Base-by-base conservation (phyloP, 371 early-diverging fungal genomes). In the Aphelidium insulamus region DNA sequence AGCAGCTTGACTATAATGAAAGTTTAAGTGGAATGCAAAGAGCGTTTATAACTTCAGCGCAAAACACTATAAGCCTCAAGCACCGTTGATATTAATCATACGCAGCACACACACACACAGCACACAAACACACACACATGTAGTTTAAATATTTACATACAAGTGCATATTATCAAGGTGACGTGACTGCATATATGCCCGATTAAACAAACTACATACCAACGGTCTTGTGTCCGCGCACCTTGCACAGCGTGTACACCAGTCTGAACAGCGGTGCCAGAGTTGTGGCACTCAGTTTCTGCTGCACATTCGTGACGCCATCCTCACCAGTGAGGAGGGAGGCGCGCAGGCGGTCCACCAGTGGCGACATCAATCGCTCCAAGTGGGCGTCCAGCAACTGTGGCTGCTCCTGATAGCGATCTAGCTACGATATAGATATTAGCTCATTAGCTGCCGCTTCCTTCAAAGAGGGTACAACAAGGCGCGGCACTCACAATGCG, bases 161-260 rank as follows among this genome's bases (percentile, higher is more conserved):
- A n/a, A n/a, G n/a, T n/a, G n/a, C n/a, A n/a, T n/a, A n/a, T n/a
- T n/a, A n/a, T n/a, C n/a, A n/a, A n/a, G n/a, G n/a, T n/a, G n/a
- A n/a, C n/a, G n/a, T n/a, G n/a, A n/a, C n/a, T n/a, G n/a, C n/a
- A n/a, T n/a, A n/a, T n/a, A n/a, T n/a, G n/a, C n/a, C n/a, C n/a
- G n/a, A n/a, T n/a, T n/a, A n/a, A n/a, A n/a, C n/a, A n/a, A n/a
- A n/a, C 15, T 2, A 16, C 30, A 43, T 57, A 72, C 72, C 65
- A 36, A 72, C 48, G 1, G 73, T 77, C 42, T 91, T 91, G 52
- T 69, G 72, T 4, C 90, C 88, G 26, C 92, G 69, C n/a, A 82
- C 76, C 39, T 82, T 84, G 48, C 69, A 61, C 23, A 83, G 44
- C 12, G 58, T 40, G 47, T 77, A 74, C 15, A 84, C 34, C 28